These are phyloP conservation scores for Erucastrum elatum DNA, from an alignment of 345 rosid genomes.

Conservation along the genomic window DNA sequence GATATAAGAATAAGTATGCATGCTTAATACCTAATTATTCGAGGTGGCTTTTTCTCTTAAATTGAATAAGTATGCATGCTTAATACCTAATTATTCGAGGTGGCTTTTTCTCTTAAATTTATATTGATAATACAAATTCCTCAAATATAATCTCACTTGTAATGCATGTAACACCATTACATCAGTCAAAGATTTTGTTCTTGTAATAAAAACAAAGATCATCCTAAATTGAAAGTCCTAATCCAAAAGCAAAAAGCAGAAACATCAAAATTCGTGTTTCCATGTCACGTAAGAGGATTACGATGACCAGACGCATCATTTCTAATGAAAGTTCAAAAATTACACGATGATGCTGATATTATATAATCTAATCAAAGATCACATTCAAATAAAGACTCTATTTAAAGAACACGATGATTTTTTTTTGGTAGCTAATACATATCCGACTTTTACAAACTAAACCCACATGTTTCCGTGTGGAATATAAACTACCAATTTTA, in stretches of 20 bases:
- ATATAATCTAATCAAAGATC: background rate
- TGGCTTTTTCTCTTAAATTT: background rate
- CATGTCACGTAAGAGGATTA: background rate
- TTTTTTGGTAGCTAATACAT: background rate
- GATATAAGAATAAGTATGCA: background rate
- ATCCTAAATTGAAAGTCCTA: background rate
- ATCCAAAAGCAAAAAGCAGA: background rate
- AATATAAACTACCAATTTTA: background rate
- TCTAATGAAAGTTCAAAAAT: background rate
- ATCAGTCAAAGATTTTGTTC: background rate
- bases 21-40: background rate
- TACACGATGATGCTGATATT: background rate
- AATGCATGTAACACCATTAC: background rate
- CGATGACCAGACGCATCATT: background rate
- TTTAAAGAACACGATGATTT: background rate
- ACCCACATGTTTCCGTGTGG: background rate
- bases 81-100: background rate
- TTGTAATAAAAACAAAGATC: background rate
- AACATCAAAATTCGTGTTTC: background rate
- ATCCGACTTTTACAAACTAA: background rate
- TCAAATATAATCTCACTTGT: background rate
- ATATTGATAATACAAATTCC: background rate
- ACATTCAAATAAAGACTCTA: background rate
- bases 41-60: background rate
- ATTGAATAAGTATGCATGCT: background rate